phyloP scores from a whole-genome alignment of 2,329 filamentous ascomycete species.

The Alternaria longipes region DNA sequence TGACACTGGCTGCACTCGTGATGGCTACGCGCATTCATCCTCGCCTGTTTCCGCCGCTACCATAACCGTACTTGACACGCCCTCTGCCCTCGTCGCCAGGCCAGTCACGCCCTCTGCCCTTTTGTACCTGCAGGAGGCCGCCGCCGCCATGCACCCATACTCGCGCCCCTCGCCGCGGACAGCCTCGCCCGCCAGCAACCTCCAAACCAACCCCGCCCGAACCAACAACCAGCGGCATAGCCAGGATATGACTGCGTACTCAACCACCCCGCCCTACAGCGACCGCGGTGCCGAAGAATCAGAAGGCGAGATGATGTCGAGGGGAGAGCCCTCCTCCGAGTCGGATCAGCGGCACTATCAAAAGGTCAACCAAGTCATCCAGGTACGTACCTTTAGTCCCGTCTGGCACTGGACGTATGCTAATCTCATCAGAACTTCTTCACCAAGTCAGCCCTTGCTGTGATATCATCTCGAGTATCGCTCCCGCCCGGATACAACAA shows the following conservation, averaged over 20 bases:
- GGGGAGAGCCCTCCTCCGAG: conserved; percentile 41
- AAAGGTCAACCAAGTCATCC: conserved; percentile 92
- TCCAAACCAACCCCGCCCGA: conserved; percentile 75
- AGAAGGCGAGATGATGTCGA: conserved; percentile 55
- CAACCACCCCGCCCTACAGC: conserved; percentile 60
- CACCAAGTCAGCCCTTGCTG: conserved; percentile 83
- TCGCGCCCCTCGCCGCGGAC: conserved; percentile 77
- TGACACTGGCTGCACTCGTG: conserved; percentile 47
- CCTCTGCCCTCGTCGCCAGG: conserved; percentile 19
- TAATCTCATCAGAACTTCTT: conserved; percentile 78
- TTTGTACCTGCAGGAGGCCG: conserved; percentile 34
- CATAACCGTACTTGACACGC: conserved; percentile 34
- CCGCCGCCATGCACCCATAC: conserved; percentile 78
- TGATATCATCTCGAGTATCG: conserved; percentile 81
- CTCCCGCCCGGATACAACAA: conserved; percentile 67
- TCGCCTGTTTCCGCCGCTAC: conserved; percentile 46
- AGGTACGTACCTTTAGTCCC: conserved; percentile 65
- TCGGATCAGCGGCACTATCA: conserved; percentile 47
- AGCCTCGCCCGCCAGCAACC: conserved; percentile 76
- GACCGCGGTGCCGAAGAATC: conserved; percentile 62
- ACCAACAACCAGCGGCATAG: conserved; percentile 78
- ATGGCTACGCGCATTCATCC: conserved; percentile 48
- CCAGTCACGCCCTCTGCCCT: conserved; percentile 13
- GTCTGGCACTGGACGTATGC: conserved; percentile 13
- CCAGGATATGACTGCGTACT: conserved; percentile 60